phyloP scores from a whole-genome alignment of 192 early-diverging fungal species.

The Pilaira anomala region DNA sequence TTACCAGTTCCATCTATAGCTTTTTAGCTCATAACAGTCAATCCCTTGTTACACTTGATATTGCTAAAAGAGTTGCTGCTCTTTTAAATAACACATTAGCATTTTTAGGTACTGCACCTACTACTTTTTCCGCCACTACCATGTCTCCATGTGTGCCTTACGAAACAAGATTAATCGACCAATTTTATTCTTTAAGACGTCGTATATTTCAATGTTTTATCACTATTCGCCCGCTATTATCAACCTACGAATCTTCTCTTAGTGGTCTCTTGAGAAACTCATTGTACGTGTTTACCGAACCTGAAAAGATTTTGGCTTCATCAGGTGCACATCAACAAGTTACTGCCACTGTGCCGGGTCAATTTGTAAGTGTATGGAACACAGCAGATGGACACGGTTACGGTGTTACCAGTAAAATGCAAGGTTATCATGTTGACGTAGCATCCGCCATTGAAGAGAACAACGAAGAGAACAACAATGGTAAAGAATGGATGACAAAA shows the following conservation, averaged over 20 bases:
- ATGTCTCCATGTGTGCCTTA: conserved; percentile 42
- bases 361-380: conserved; percentile 53
- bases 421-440: conserved; percentile 46
- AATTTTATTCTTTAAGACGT: conserved; percentile 59
- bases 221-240: conserved; percentile 50
- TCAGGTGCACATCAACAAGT: conserved; percentile 46
- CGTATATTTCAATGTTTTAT: conserved; percentile 74
- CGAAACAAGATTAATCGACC: conserved; percentile 39
- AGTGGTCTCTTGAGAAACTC: conserved; percentile 44
- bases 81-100: conserved; percentile 68
- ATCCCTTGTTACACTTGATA: conserved; percentile 64
- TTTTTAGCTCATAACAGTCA: conserved; percentile 69
- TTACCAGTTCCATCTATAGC: conserved; percentile 65
- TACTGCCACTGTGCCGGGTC: conserved; percentile 44
- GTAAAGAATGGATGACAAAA: conserved; percentile 43
- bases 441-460: conserved; percentile 34
- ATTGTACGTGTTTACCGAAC: conserved; percentile 49
- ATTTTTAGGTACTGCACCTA: conserved; percentile 55
- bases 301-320: conserved; percentile 45
- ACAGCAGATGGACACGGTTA: conserved; percentile 52
- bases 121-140: conserved; percentile 40
- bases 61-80: conserved; percentile 74
- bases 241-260: conserved; percentile 51
- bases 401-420: conserved; percentile 55
- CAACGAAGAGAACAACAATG: conserved; percentile 41